Base-by-base conservation (phyloP, 192 early-diverging fungal genomes). In the Glomus cerebriforme region DNA sequence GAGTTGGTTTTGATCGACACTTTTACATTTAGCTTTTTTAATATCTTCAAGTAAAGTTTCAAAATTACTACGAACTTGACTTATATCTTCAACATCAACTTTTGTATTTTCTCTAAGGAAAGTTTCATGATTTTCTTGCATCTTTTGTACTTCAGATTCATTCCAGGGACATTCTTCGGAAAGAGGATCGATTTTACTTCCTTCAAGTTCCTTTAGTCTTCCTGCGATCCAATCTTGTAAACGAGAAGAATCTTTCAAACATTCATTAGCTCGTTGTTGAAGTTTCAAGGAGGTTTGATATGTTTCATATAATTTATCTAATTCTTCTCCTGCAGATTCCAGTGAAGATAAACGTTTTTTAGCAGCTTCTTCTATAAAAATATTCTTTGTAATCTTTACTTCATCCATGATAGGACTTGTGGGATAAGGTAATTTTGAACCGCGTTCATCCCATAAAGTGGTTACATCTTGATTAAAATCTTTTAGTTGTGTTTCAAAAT, bases 41-140 rank as follows among this genome's bases (percentile, higher is more conserved):
- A 75, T 75, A 75, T 75, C 73, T 37, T 75, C 29, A 12, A 75
- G 31, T 60, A 75, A 35, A 3, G 58, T 60, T 75, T 75, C 73
- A 59, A 75, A 26, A 9, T 75, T 32, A 59, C 32, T 54, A 37
- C 73, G 73, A 62, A 75, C 5, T 60, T 75, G 22, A 34, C 59
- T 75, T 6, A 75, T 9, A 60, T 75, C 73, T 60, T 75, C 73
- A 35, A 75, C 19, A 60, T 75, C 73, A 59, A 60, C 58, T 60
- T 34, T 31, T 17, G 73, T 32, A 75, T 75, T 58, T 60, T 75
- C 73, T 75, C 58, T 27, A 15, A 49, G 24, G 58, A 75, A 75
- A n/a, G 17, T 19, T 60, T 75, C 73, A 13, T 75, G 73, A 24
- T 75, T 19, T 24, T 75, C 32, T 17, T 34, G 29, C 73, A 75